phyloP scores from a whole-genome alignment of 2,329 filamentous ascomycete genomes.

The Microsporum ferrugineum region DNA sequence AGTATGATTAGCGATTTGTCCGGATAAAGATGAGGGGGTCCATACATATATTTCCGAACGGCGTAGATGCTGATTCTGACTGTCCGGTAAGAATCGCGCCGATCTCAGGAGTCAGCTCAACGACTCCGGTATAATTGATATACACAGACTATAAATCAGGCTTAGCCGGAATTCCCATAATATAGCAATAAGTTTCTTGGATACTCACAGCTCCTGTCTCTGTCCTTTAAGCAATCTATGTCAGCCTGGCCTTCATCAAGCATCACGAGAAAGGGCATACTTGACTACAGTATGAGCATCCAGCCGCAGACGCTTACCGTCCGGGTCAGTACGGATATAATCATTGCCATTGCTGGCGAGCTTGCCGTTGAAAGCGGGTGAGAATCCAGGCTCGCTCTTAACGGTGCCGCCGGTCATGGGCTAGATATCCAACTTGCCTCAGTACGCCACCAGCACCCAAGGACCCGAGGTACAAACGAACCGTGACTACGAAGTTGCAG shows the following conservation, averaged over 20 bases:
- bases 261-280: conserved; percentile 18
- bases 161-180: conserved; percentile 14
- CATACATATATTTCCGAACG: conserved; percentile 33
- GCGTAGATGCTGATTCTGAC: conserved; percentile 25
- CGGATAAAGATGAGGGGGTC: conserved; percentile 4
- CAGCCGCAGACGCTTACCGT: conserved; percentile 30
- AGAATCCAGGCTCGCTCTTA: conserved; percentile 27
- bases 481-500: conserved; percentile 28
- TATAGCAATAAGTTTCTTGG: neutral
- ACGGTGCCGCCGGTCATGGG: conserved; percentile 30
- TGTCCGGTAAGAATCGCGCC: conserved; percentile 24
- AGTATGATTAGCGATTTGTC: neutral
- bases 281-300: conserved; percentile 32
- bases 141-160: conserved; percentile 20
- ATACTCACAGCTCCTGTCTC: conserved; percentile 24
- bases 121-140: conserved; percentile 32
- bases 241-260: neutral
- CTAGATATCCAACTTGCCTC: conserved; percentile 15
- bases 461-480: conserved; percentile 10
- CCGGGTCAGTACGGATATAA: conserved; percentile 33
- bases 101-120: conserved; percentile 26
- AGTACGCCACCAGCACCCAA: neutral
- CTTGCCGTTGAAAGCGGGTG: conserved; percentile 28
- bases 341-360: conserved; percentile 31
- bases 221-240: conserved; percentile 17